Evolutionary conservation across 2,329 filamentous ascomycete species (phyloP).

Genomic region (Ophiostoma sp.): DNA sequence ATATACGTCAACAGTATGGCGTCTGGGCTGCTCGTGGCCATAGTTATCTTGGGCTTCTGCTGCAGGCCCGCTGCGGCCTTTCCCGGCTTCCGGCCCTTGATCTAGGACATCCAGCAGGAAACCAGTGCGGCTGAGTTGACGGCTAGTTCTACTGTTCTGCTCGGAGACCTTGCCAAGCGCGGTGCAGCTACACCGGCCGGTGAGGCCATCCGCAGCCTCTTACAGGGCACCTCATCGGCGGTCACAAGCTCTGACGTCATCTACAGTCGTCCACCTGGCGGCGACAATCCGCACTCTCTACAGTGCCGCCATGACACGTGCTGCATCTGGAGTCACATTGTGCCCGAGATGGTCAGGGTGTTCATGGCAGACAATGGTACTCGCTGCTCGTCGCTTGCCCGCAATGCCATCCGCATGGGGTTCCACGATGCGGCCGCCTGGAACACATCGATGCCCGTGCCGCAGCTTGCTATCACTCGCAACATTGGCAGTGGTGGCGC

Average conservation of each 20-base stretch:
- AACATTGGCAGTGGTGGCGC: conserved; percentile 34
- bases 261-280: conserved; percentile 28
- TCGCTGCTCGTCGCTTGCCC: conserved; percentile 32
- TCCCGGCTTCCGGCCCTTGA: conserved; percentile 1
- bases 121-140: background rate
- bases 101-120: conserved; percentile 5
- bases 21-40: background rate
- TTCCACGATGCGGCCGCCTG: conserved; percentile 45
- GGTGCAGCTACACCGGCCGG: conserved; percentile 35
- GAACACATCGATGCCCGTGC: conserved; percentile 29
- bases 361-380: conserved; percentile 31
- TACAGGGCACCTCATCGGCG: conserved; percentile 26
- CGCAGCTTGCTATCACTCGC: background rate
- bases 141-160: conserved; percentile 21
- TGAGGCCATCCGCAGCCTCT: conserved; percentile 36
- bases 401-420: conserved; percentile 42
- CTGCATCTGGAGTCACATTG: conserved; percentile 40
- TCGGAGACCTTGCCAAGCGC: conserved; percentile 38
- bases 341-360: conserved; percentile 33
- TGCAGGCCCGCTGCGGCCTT: background rate
- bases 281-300: conserved; percentile 26
- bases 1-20: background rate
- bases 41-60: background rate
- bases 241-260: conserved; percentile 28
- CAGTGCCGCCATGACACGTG: conserved; percentile 30